A percentile compares a stretch with the other conserved stretches of the same genome.
Conservation (phyloP, 2,329 filamentous ascomycete species). For the Knoxdaviesia capensis region DNA sequence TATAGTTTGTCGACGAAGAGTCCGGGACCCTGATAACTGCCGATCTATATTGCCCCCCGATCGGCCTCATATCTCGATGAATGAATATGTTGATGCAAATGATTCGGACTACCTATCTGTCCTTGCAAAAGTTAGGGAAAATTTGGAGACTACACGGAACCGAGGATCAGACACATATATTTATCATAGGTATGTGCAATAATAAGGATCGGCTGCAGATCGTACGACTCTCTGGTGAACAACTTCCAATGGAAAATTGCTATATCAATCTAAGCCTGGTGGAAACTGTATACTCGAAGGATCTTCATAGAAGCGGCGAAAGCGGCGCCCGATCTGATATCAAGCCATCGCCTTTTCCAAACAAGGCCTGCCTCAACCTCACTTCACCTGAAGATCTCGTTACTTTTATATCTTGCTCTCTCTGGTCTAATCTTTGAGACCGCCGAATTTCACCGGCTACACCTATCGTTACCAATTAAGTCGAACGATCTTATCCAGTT, state of each 20-base stretch:
- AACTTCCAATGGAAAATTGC: conserved; percentile 14
- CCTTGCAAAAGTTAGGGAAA: conserved; percentile 5
- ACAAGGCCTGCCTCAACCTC: too few relatives aligned
- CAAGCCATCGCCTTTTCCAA: too few relatives aligned
- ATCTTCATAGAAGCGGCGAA: too few relatives aligned
- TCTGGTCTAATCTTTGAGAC: too few relatives aligned
- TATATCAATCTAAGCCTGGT: conserved; percentile 24
- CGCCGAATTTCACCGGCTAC: too few relatives aligned
- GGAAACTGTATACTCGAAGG: too few relatives aligned
- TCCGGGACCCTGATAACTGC: conserved; percentile 10
- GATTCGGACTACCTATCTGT: conserved; percentile 6
- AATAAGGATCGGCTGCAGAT: conserved; percentile 11
- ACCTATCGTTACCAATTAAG: too few relatives aligned
- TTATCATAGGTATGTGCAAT: conserved; percentile 8
- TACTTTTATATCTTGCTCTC: too few relatives aligned
- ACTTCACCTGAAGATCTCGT: too few relatives aligned
- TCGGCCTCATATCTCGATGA: conserved; percentile 9
- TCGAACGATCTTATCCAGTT: too few relatives aligned
- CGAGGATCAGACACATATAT: conserved; percentile 3
- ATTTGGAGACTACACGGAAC: conserved; percentile 6
- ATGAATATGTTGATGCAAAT: conserved; percentile 9
- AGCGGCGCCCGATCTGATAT: too few relatives aligned
- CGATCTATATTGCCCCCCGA: conserved; percentile 7
- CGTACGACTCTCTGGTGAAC: conserved; percentile 14
- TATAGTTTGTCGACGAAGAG: conserved; percentile 8